Evolutionary conservation across 441 rosid genomes (phyloP).

Genomic region (Pelargonium citronellum): DNA sequence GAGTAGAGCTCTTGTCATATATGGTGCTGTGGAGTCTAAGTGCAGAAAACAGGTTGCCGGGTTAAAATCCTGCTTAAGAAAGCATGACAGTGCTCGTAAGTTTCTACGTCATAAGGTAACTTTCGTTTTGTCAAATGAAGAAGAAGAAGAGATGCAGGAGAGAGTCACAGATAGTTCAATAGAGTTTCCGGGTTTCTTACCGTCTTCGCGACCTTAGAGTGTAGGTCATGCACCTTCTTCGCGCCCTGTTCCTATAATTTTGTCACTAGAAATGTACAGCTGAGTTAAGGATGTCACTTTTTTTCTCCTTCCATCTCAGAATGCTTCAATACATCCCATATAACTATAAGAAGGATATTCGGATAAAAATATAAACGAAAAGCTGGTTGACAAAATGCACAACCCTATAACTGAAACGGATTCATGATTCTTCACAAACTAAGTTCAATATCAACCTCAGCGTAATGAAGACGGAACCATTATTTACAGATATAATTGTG

Average conservation of each 20-base stretch:
- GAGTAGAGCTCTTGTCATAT: conserved; percentile 4
- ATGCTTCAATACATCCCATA: not conserved
- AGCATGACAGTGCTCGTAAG: conserved; percentile 28
- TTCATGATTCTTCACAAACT: too few relatives aligned
- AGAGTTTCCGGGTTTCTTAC: conserved; percentile 14
- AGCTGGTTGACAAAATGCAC: too few relatives aligned
- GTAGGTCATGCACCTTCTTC: conserved; percentile 1
- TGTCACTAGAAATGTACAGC: conserved; percentile 2
- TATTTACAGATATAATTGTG: not conserved
- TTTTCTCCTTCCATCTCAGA: not conserved
- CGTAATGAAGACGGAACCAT: too few relatives aligned
- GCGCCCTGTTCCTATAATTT: conserved; percentile 17
- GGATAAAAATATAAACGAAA: too few relatives aligned
- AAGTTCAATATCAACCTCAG: not conserved
- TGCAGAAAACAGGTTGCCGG: conserved; percentile 8
- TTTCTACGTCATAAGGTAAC: conserved; percentile 27
- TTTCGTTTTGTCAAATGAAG: conserved; percentile 25
- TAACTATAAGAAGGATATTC: too few relatives aligned
- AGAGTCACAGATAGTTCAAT: conserved; percentile 4
- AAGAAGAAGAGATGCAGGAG: conserved; percentile 15
- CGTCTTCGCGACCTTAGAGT: not conserved
- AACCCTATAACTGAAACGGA: too few relatives aligned
- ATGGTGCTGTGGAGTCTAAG: conserved; percentile 16
- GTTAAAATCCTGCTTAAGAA: conserved; percentile 35
- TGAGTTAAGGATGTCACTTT: not conserved